These are phyloP conservation scores for Rhodotorula sp. DNA, from an alignment of 1,284 basidiomycete genomes.

Conservation along the genomic window DNA sequence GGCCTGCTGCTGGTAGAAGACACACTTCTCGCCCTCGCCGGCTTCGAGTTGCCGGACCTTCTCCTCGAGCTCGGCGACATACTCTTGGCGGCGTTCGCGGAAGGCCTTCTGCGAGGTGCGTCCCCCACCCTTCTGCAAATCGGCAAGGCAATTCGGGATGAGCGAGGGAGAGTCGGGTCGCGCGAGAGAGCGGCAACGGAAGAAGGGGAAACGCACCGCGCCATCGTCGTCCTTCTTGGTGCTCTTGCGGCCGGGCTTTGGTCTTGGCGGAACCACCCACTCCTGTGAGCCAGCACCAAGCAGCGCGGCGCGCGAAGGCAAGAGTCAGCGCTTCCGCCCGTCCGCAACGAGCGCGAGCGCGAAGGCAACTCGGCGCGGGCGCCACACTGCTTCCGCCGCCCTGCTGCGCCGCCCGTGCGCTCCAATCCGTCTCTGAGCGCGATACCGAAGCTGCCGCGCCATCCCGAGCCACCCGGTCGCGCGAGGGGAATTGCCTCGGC, in stretches of 20 bases:
- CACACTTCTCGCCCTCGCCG: conserved; percentile 43
- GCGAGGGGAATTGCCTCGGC: no score
- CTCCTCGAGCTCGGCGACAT: conserved; percentile 43
- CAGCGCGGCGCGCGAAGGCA: no score
- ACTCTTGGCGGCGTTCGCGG: conserved; percentile 41
- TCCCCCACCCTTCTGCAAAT: neutral
- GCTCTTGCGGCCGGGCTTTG: conserved; percentile 45
- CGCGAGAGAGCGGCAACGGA: neutral
- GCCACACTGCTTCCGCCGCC: no score
- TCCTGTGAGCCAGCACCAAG: conserved; percentile 20
- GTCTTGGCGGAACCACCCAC: conserved; percentile 45
- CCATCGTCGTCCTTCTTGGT: conserved; percentile 8
- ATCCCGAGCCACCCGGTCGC: no score
- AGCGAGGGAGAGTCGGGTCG: neutral
- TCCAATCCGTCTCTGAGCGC: no score
- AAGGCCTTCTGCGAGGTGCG: conserved; percentile 41
- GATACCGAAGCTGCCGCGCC: no score
- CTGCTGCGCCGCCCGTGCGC: no score
- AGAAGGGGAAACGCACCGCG: conserved; percentile 2
- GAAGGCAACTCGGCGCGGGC: no score
- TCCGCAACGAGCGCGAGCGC: no score
- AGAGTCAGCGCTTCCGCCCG: no score
- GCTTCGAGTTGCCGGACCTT: conserved; percentile 42
- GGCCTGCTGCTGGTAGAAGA: conserved; percentile 45
- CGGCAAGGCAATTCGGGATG: neutral